Conservation (phyloP, 352 stramenopile species). For the Blastocystis sp. region DNA sequence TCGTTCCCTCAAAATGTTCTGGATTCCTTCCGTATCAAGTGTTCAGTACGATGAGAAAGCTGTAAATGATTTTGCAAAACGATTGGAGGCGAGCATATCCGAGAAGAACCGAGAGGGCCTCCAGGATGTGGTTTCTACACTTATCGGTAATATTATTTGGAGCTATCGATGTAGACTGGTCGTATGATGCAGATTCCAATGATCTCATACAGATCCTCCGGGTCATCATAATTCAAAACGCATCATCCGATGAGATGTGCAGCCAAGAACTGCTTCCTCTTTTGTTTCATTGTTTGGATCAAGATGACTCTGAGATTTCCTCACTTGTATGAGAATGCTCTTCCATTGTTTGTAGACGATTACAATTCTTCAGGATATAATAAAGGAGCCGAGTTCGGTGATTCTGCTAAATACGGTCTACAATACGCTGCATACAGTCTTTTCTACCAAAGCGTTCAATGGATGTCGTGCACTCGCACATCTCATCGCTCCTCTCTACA, state of each 20-base stretch:
- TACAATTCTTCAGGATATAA: not conserved
- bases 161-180: not conserved
- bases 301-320: not conserved
- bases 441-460: not conserved
- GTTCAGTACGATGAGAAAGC: not conserved
- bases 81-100: not conserved
- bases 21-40: not conserved
- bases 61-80: not conserved
- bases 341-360: not conserved
- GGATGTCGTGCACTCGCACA: not conserved
- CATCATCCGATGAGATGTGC: not conserved
- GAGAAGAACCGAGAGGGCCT: not conserved
- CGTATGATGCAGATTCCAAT: not conserved
- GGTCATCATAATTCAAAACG: not conserved
- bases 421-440: slow-evolving; percentile 1
- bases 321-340: not conserved
- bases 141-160: not conserved
- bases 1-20: not conserved
- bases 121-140: not conserved
- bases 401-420: slow-evolving; percentile 8
- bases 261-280: not conserved
- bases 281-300: slow-evolving; percentile 25
- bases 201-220: not conserved
- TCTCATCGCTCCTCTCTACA: slow-evolving; percentile 23
- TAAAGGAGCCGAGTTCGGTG: not conserved